A percentile compares a stretch with the other conserved stretches of the same genome.
Evolutionary conservation across 192 early-diverging fungal species (phyloP).

Genomic region (Backusella australiensis): DNA sequence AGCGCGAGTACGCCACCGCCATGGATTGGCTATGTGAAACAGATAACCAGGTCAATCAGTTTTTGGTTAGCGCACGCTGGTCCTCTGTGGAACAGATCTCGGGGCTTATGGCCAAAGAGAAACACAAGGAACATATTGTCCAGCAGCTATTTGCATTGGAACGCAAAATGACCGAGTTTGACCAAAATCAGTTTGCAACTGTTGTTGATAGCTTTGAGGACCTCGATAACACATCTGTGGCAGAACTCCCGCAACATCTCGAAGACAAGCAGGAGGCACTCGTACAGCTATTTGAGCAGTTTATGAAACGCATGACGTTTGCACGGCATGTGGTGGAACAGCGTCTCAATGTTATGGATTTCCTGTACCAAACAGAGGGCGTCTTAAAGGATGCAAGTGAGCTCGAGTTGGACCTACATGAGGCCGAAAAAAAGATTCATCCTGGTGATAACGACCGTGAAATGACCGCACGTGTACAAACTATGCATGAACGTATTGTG

Average conservation of each 20-base stretch:
- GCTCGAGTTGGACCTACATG: conserved; percentile 2
- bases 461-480: background rate
- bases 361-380: conserved; percentile 14
- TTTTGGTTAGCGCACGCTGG: conserved; percentile 29
- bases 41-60: conserved; percentile 20
- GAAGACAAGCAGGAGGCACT: conserved; percentile 25
- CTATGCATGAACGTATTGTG: background rate
- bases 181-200: conserved; percentile 22
- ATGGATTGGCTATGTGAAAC: conserved; percentile 20
- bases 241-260: conserved; percentile 32
- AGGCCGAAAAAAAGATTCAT: background rate
- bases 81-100: background rate
- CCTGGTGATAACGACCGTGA: conserved; percentile 5
- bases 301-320: conserved; percentile 30
- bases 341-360: conserved; percentile 37
- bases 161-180: conserved; percentile 28
- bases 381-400: background rate
- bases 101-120: conserved; percentile 1
- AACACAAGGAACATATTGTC: conserved; percentile 15
- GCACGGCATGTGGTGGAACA: conserved; percentile 36
- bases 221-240: conserved; percentile 22
- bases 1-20: conserved; percentile 21
- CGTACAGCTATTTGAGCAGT: conserved; percentile 26
- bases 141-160: conserved; percentile 21
- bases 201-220: conserved; percentile 34